Conservation (phyloP, 441 rosid genomes). For the Adansonia madagascariensis region DNA sequence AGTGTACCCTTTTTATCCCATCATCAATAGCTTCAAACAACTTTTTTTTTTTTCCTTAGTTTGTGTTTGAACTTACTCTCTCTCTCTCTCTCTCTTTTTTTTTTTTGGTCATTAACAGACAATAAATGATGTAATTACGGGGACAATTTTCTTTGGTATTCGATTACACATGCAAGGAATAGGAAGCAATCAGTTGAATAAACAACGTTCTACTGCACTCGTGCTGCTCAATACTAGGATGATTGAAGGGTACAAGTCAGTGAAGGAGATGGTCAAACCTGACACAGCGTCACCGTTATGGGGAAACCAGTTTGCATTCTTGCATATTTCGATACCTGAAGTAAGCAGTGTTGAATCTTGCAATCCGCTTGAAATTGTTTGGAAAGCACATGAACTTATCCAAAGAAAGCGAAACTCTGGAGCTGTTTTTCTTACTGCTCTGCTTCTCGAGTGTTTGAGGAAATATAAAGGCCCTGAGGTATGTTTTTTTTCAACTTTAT, state of each 20-base stretch:
- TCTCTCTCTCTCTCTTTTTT: too few species aligned
- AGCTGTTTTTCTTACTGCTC: constrained; percentile 37
- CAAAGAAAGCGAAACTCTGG: constrained; percentile 42
- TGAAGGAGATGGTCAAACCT: constrained; percentile 52
- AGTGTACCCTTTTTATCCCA: too few species aligned
- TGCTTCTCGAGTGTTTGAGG: constrained; percentile 36
- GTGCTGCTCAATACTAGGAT: constrained; percentile 51
- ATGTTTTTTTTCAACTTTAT: neutral
- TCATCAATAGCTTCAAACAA: neutral
- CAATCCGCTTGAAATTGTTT: constrained; percentile 47
- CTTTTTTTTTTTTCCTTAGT: neutral
- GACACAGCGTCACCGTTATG: constrained; percentile 35
- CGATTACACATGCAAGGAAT: constrained; percentile 48
- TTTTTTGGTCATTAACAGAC: constrained; percentile 36
- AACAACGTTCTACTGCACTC: constrained; percentile 35
- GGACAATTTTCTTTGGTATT: constrained; percentile 48
- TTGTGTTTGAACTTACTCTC: neutral
- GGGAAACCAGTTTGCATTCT: constrained; percentile 53
- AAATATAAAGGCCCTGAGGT: constrained; percentile 52
- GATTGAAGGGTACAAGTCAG: constrained; percentile 42
- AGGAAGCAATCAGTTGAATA: constrained; percentile 19
- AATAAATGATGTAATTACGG: constrained; percentile 49
- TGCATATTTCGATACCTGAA: constrained; percentile 43
- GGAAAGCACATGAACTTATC: constrained; percentile 37
- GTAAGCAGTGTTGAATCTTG: constrained; percentile 7